Conservation (phyloP, 345 rosid species). For the Corchorus olitorius region DNA sequence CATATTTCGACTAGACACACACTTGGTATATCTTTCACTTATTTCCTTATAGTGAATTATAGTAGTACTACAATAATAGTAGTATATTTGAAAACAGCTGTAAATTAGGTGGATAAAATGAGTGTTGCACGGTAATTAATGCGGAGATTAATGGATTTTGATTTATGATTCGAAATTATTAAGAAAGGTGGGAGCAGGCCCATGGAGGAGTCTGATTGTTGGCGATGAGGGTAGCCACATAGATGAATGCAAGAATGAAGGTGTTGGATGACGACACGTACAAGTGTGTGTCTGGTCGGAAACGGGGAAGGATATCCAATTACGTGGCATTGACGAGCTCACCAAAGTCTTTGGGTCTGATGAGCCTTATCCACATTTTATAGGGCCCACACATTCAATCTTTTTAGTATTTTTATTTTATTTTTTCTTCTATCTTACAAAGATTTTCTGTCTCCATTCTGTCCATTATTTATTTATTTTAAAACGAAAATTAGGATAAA, state of each 20-base stretch:
- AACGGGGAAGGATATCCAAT: not conserved
- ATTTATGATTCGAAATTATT: not conserved
- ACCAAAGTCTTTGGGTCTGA: not conserved
- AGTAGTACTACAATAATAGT: too few species aligned
- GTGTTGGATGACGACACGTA: not conserved
- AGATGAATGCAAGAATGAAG: not conserved
- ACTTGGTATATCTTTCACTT: too few species aligned
- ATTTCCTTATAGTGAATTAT: too few species aligned
- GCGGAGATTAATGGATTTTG: not conserved
- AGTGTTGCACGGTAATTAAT: not conserved
- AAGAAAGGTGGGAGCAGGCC: not conserved
- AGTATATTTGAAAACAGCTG: not conserved
- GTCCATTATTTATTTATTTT: not conserved
- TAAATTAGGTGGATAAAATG: not conserved
- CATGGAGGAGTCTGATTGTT: not conserved
- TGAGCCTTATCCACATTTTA: slow-evolving; percentile 15
- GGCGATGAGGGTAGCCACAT: slow-evolving; percentile 7
- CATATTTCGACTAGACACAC: too few species aligned
- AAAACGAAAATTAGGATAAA: not conserved
- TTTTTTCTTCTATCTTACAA: not conserved
- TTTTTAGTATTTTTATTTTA: too few species aligned
- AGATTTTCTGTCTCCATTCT: not conserved
- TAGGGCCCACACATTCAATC: not conserved
- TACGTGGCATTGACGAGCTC: slow-evolving; percentile 12
- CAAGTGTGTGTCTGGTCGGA: not conserved